phyloP scores from a whole-genome alignment of 108 stramenopile species.

The Nannochloropsis granulata region DNA sequence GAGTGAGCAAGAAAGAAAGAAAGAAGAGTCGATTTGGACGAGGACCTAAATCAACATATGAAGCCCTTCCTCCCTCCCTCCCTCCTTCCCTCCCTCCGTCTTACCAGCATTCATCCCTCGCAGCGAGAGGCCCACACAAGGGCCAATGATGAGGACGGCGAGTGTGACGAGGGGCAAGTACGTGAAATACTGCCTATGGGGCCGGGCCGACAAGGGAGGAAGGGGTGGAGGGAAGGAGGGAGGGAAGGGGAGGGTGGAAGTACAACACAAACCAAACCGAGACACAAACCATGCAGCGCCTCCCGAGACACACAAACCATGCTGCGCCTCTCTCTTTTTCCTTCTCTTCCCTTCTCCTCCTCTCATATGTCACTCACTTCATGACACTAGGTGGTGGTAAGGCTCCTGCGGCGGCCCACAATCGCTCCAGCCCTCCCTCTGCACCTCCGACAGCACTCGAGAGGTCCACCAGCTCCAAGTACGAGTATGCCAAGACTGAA shows the following conservation, averaged over 20 bases:
- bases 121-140: neutral
- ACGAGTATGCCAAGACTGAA: neutral
- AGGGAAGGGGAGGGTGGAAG: too few relatives aligned
- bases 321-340: too few relatives aligned
- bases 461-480: neutral
- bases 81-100: neutral
- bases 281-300: too few relatives aligned
- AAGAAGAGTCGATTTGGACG: neutral
- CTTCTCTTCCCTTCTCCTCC: too few relatives aligned
- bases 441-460: neutral
- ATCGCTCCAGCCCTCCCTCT: neutral
- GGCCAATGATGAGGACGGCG: neutral
- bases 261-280: too few relatives aligned
- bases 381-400: neutral
- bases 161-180: neutral
- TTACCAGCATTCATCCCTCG: neutral
- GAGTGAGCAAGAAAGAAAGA: neutral
- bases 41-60: neutral
- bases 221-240: too few relatives aligned
- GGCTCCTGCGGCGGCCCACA: neutral
- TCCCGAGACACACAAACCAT: too few relatives aligned
- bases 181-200: neutral
- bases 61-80: neutral
- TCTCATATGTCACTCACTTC: neutral
- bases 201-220: too few relatives aligned